Evolutionary conservation across 148 eudicot species (phyloP).

Genomic region (Chenopodium quinoa): DNA sequence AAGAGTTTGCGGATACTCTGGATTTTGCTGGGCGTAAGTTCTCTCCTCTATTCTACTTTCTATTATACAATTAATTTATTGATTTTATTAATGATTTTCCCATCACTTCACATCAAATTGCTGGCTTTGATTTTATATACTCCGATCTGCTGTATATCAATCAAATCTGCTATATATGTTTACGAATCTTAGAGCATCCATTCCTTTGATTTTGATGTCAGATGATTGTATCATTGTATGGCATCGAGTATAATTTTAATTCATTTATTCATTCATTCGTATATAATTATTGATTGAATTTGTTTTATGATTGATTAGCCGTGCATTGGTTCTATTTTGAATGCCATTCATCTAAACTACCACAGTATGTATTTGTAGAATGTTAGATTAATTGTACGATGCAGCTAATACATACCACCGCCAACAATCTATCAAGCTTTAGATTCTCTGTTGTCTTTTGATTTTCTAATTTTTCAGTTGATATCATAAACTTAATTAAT

Average conservation of each 20-base stretch:
- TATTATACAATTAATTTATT: too few relatives aligned
- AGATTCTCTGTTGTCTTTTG: too few relatives aligned
- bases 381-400: background rate
- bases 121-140: too few relatives aligned
- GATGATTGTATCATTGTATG: background rate
- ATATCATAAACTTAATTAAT: too few relatives aligned
- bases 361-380: background rate
- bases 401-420: too few relatives aligned
- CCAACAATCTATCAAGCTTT: too few relatives aligned
- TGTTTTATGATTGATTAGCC: slow-evolving; percentile 1
- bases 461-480: too few relatives aligned
- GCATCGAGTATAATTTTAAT: background rate
- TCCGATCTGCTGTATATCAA: background rate
- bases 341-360: background rate
- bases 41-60: too few relatives aligned
- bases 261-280: background rate
- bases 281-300: slow-evolving; percentile 3
- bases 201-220: slow-evolving; percentile 2
- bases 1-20: too few relatives aligned
- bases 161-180: background rate
- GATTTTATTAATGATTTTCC: too few relatives aligned
- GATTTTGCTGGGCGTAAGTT: too few relatives aligned
- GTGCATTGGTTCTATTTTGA: background rate
- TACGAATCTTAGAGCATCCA: slow-evolving; percentile 2
- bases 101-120: too few relatives aligned